phyloP scores from a whole-genome alignment of 495 filamentous ascomycete genomes.

The Aspergillus kassunensis region DNA sequence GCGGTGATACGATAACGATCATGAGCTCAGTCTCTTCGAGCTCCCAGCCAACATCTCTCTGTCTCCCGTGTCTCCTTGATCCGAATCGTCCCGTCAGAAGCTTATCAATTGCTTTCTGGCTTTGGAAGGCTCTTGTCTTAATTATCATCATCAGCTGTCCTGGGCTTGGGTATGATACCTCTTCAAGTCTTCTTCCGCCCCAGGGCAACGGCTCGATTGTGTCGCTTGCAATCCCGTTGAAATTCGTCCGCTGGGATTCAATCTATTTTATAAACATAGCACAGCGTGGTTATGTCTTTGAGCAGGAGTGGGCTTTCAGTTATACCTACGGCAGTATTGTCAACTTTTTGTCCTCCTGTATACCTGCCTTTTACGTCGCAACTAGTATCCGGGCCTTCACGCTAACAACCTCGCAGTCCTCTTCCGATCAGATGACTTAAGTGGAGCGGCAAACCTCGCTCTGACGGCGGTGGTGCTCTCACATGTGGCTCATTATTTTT shows the following conservation, averaged over 20 bases:
- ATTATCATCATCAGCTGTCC: conserved; percentile 59
- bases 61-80: conserved; percentile 25
- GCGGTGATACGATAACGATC: not conserved
- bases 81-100: conserved; percentile 32
- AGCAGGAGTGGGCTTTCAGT: conserved; percentile 97
- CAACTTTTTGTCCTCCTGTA: conserved; percentile 45
- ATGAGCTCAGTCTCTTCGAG: conserved; percentile 8
- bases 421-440: conserved; percentile 19
- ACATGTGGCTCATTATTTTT: conserved; percentile 68
- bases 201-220: conserved; percentile 12
- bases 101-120: conserved; percentile 34
- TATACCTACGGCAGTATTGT: conserved; percentile 58
- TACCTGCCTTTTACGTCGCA: not conserved
- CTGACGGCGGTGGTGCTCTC: conserved; percentile 61
- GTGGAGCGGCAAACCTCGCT: conserved; percentile 28
- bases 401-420: conserved; percentile 23
- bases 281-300: conserved; percentile 70
- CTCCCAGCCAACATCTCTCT: not conserved
- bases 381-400: not conserved
- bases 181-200: conserved; percentile 57
- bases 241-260: conserved; percentile 84
- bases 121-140: conserved; percentile 75
- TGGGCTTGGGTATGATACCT: conserved; percentile 85
- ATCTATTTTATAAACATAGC: conserved; percentile 77
- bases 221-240: conserved; percentile 32